Conservation (phyloP, 164 flowering plant species). For the Macadamia tetraphylla region DNA sequence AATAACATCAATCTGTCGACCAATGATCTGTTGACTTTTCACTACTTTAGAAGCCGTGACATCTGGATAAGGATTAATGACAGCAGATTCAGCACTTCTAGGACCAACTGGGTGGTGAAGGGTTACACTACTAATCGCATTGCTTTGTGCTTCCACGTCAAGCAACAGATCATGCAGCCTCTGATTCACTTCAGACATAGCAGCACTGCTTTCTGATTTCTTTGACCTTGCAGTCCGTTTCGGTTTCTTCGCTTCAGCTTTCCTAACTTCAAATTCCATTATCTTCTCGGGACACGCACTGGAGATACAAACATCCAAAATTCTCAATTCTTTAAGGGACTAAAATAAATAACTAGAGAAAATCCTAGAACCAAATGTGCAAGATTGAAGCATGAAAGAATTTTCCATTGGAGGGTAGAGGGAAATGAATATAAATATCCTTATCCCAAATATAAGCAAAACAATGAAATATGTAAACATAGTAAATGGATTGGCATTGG, state of each 20-base stretch:
- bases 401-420: no score
- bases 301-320: neutral
- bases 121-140: conserved; percentile 4
- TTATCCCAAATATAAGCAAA: no score
- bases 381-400: no score
- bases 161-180: conserved; percentile 53
- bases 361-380: neutral
- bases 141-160: conserved; percentile 36
- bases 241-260: conserved; percentile 44
- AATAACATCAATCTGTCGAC: conserved; percentile 34
- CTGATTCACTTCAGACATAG: conserved; percentile 35
- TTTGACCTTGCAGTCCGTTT: conserved; percentile 36
- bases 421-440: no score
- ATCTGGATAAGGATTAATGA: conserved; percentile 71
- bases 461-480: neutral
- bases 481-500: neutral
- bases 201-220: conserved; percentile 28
- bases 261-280: conserved; percentile 52
- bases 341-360: neutral
- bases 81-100: conserved; percentile 15
- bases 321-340: neutral
- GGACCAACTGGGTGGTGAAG: neutral
- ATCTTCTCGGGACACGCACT: conserved; percentile 97
- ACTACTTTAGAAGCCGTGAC: conserved; percentile 16
- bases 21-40: conserved; percentile 18